Percentiles rank a stretch among this genome's conserved stretches.
Conservation (phyloP, 257 asterid species). For the Solanum peruvianum region DNA sequence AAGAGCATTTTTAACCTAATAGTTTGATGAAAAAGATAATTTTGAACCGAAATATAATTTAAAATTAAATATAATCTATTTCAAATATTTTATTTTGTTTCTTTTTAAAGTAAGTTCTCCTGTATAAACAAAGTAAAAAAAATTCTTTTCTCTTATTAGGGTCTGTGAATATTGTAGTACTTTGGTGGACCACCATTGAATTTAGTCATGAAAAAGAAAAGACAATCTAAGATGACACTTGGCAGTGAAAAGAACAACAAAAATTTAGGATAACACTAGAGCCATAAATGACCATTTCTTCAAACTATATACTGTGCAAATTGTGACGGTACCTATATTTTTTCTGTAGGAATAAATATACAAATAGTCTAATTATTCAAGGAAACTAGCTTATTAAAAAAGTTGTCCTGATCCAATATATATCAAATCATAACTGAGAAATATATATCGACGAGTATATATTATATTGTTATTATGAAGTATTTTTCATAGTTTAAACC, state of each 20-base stretch:
- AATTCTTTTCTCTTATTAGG: no score
- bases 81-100: no score
- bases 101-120: no score
- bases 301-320: not conserved
- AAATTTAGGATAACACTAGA: not conserved
- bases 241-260: not conserved
- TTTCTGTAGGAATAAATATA: not conserved
- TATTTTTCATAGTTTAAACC: not conserved
- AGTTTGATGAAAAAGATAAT: no score
- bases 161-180: not conserved
- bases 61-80: no score
- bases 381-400: not conserved
- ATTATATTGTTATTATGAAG: not conserved
- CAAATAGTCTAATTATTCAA: not conserved
- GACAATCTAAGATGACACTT: not conserved
- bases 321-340: not conserved
- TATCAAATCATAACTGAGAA: not conserved
- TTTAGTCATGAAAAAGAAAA: not conserved
- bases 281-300: not conserved
- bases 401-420: not conserved
- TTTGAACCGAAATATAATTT: no score
- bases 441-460: not conserved
- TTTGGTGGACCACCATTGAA: not conserved
- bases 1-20: no score
- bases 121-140: no score